Base-by-base conservation (phyloP, 257 asterid genomes). In the Przewalskia tangutica region DNA sequence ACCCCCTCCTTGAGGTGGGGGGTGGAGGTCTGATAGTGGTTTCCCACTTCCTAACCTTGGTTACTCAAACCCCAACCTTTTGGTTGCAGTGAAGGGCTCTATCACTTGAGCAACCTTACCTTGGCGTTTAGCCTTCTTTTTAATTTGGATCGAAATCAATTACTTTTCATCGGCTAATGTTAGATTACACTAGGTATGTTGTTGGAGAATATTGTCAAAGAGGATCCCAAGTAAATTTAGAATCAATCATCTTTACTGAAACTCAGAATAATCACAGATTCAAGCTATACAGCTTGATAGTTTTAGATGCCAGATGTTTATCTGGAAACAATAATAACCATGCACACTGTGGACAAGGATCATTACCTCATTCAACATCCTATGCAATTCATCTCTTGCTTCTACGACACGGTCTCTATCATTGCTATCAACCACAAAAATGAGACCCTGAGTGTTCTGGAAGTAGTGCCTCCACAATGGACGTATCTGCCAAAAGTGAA, bases 401-500 rank as follows among this genome's bases (percentile, higher is more conserved):
- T 93, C 97, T 83, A 90, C 95, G 51, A 91, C 89, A 84, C 97
- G 92, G 81, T 93, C 97, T 87, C 97, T 91, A 82, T 95, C 98
- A 83, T 93, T 93, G 89, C 97, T 94, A 77, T 94, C 98, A 54
- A 94, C 97, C 78, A 94, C 98, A 82, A 92, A 94, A 40, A 94
- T 94, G 77, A 92, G 97, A 63, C 98, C 97, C 82, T 94, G 98
- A 23, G 97, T 92, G 91, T 94, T 94, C 77, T 94, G 98, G 89
- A 94, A 94, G 89, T 94, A 94, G 89, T 92, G 97, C 91, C 98
- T 92, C 98, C 98, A 94, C 90, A 94, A 83, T 77, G 98, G 97
- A 81, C 98, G 97, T 85, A 94, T 94, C 98, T 94, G 88, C 77
- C 79, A 48, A 83, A 85, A n/a, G 27, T 50, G 44, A 84, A 65